phyloP scores from a whole-genome alignment of 2,329 filamentous ascomycete genomes.

The Xylariaceae sp. region DNA sequence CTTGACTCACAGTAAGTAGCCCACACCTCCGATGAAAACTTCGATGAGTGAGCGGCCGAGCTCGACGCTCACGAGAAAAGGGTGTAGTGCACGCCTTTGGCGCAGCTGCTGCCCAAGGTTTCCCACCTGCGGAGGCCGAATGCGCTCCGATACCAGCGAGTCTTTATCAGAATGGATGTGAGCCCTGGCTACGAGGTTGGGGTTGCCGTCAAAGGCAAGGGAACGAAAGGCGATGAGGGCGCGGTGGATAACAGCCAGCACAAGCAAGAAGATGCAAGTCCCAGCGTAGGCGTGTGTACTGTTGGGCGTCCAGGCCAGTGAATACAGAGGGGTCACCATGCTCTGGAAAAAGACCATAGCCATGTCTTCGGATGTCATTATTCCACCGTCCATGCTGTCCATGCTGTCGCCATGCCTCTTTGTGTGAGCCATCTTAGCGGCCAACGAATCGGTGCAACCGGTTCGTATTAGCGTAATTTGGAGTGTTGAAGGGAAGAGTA shows the following conservation, averaged over 20 bases:
- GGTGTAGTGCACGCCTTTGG: slow-evolving; percentile 27
- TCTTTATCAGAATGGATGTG: slow-evolving; percentile 6
- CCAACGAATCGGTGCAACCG: background rate
- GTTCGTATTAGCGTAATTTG: background rate
- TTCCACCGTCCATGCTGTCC: slow-evolving; percentile 5
- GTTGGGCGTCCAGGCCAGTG: slow-evolving; percentile 73
- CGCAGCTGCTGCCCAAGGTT: slow-evolving; percentile 26
- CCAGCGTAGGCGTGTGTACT: slow-evolving; percentile 77
- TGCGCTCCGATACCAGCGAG: slow-evolving; percentile 6
- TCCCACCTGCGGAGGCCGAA: slow-evolving; percentile 23
- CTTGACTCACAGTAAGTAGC: slow-evolving; percentile 39
- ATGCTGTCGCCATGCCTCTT: slow-evolving; percentile 18
- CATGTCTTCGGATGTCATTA: slow-evolving; percentile 38
- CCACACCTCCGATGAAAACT: slow-evolving; percentile 37
- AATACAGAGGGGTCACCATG: slow-evolving; percentile 69
- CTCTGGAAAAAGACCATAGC: slow-evolving; percentile 58
- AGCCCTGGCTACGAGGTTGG: slow-evolving; percentile 8
- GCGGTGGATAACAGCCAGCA: slow-evolving; percentile 73
- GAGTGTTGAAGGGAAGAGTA: background rate
- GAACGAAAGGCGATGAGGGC: slow-evolving; percentile 65
- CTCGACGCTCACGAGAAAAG: slow-evolving; percentile 36
- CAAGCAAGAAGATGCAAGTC: slow-evolving; percentile 88
- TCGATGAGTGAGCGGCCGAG: slow-evolving; percentile 32
- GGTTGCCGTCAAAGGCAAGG: slow-evolving; percentile 26
- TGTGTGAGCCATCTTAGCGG: slow-evolving; percentile 4